phyloP scores from a whole-genome alignment of 2,329 filamentous ascomycete genomes.

The Chaetomiaceae sp. region DNA sequence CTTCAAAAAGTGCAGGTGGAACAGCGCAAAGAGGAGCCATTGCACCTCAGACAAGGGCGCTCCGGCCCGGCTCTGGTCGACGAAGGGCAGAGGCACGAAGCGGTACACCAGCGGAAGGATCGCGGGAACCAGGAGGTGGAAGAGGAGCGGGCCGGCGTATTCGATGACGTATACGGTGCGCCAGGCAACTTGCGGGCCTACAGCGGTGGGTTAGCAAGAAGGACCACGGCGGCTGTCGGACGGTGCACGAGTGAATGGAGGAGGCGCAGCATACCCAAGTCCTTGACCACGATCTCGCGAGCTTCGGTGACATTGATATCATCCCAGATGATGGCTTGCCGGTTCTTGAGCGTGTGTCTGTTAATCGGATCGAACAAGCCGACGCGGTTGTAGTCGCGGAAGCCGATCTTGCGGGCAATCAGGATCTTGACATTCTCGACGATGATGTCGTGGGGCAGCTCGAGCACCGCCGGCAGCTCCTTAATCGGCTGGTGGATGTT shows the following conservation, averaged over 20 bases:
- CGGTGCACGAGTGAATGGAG: too few relatives aligned
- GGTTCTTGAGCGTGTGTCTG: constrained; percentile 58
- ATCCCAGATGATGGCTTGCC: constrained; percentile 46
- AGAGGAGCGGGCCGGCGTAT: constrained; percentile 84
- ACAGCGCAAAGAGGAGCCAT: constrained; percentile 64
- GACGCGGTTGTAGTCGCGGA: constrained; percentile 55
- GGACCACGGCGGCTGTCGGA: too few relatives aligned
- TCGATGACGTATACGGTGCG: constrained; percentile 91
- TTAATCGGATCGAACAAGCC: constrained; percentile 55
- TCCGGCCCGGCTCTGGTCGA: constrained; percentile 39
- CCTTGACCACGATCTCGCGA: constrained; percentile 75
- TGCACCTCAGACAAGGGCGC: constrained; percentile 60
- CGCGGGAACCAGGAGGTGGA: constrained; percentile 70
- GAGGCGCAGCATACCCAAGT: constrained; percentile 62
- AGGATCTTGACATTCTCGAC: constrained; percentile 54
- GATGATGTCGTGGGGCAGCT: constrained; percentile 45
- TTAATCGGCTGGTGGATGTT: constrained; percentile 47
- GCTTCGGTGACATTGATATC: constrained; percentile 42
- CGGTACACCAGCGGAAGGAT: constrained; percentile 68
- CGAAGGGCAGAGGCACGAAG: constrained; percentile 33
- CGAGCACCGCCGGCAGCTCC: constrained; percentile 46
- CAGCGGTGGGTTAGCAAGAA: background rate
- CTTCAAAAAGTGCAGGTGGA: constrained; percentile 83
- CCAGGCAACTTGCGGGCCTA: constrained; percentile 87
- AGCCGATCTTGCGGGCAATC: constrained; percentile 45